Evolutionary conservation across 257 asterid genomes (phyloP).

Genomic region (Solanum ossicruentum): DNA sequence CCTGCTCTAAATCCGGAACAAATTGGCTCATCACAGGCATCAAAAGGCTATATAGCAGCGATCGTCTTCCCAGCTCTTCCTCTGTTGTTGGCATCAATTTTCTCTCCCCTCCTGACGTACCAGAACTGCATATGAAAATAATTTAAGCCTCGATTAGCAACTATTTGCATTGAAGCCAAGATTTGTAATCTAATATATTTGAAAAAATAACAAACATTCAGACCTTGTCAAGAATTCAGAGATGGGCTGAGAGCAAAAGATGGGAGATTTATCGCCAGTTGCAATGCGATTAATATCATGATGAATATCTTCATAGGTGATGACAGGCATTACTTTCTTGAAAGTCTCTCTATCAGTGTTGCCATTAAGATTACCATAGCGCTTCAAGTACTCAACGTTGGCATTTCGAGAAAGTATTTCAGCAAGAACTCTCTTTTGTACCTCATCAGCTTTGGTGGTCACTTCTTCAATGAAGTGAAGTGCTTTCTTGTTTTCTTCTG

Average conservation of each 20-base stretch:
- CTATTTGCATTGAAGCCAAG: no score
- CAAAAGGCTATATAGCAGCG: conserved; percentile 21
- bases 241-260: conserved; percentile 17
- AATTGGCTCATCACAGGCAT: conserved; percentile 35
- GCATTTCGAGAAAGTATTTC: conserved; percentile 18
- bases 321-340: background rate
- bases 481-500: conserved; percentile 5
- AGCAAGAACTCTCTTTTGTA: conserved; percentile 13
- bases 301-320: background rate
- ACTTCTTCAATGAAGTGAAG: conserved; percentile 22
- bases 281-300: conserved; percentile 17
- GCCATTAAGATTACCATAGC: conserved; percentile 15
- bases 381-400: conserved; percentile 13
- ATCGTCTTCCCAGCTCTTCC: conserved; percentile 22
- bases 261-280: conserved; percentile 18
- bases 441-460: conserved; percentile 11
- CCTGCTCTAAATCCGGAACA: conserved; percentile 20
- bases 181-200: no score
- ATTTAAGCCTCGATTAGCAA: no score
- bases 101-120: conserved; percentile 17
- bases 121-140: conserved; percentile 8
- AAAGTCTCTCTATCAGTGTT: background rate
- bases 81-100: conserved; percentile 18
- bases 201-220: background rate
- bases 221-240: conserved; percentile 25